Conservation (phyloP, 495 filamentous ascomycete genomes). For the Hypoxylon fragiforme region DNA sequence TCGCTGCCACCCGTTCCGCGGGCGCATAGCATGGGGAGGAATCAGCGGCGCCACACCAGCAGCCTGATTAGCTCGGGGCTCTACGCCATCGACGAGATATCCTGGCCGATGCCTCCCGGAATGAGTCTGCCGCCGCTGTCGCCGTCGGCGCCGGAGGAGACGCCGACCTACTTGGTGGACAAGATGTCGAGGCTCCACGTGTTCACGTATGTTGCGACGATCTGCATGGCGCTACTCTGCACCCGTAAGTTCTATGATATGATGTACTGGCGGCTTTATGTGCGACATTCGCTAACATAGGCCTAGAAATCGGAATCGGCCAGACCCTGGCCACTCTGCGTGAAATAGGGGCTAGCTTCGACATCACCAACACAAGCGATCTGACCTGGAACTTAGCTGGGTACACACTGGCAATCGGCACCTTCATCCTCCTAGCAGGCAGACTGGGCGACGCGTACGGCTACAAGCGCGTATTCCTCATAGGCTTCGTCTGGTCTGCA, state of each 20-base stretch:
- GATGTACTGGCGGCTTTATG: no score
- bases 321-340: slow-evolving; percentile 33
- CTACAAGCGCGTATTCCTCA: slow-evolving; percentile 61
- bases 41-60: slow-evolving; percentile 13
- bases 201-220: slow-evolving; percentile 27
- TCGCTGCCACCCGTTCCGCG: slow-evolving; percentile 20
- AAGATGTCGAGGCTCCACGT: slow-evolving; percentile 17
- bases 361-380: slow-evolving; percentile 42
- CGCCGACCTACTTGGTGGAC: not conserved
- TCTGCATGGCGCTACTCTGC: slow-evolving; percentile 38
- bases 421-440: slow-evolving; percentile 61
- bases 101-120: slow-evolving; percentile 25
- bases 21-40: slow-evolving; percentile 5
- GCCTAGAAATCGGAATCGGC: slow-evolving; percentile 52
- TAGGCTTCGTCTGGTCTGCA: slow-evolving; percentile 64
- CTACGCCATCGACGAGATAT: slow-evolving; percentile 21
- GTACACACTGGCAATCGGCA: slow-evolving; percentile 62
- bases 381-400: slow-evolving; percentile 55
- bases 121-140: not conserved
- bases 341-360: slow-evolving; percentile 39
- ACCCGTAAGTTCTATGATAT: slow-evolving; percentile 26
- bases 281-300: slow-evolving; percentile 54
- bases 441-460: slow-evolving; percentile 68
- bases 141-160: not conserved
- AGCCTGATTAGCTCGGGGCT: slow-evolving; percentile 14